Conservation (phyloP, 208 protist genomes). For the Leishmania braziliensis region DNA sequence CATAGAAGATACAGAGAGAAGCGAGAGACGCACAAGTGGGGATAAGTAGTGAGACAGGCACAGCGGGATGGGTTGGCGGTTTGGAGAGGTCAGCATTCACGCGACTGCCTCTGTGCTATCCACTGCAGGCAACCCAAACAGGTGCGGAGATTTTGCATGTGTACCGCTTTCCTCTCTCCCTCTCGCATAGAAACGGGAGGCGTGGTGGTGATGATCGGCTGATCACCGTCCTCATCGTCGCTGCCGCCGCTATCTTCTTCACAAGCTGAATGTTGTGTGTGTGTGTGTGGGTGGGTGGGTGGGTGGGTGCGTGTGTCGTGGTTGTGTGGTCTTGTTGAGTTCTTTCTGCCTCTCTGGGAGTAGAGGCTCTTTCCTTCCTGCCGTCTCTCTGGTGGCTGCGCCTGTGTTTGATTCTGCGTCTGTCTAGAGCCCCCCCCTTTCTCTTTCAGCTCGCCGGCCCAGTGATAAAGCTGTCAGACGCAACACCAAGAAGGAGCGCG, state of each 20-base stretch:
- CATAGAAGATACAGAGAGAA: neutral
- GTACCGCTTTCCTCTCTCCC: neutral
- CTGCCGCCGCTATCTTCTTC: neutral
- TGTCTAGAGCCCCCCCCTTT: neutral
- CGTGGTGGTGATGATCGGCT: neutral
- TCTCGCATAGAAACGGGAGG: neutral
- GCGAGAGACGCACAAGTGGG: neutral
- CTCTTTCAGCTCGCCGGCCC: neutral
- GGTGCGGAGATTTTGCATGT: neutral
- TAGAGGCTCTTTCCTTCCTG: neutral
- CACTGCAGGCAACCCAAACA: neutral
- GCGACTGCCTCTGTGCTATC: neutral
- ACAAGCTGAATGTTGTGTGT: neutral
- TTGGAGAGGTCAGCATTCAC: neutral
- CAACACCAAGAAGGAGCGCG: neutral
- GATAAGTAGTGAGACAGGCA: neutral
- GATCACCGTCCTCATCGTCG: neutral
- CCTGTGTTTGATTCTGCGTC: conserved; percentile 6
- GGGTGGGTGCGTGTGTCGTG: neutral
- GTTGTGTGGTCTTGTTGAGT: neutral
- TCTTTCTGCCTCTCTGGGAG: conserved; percentile 12
- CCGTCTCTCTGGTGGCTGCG: neutral
- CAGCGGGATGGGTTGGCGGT: neutral
- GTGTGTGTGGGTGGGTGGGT: neutral
- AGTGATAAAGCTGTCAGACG: neutral